Percentiles rank a stretch among this genome's conserved stretches.
phyloP scores from a whole-genome alignment of 768 basidiomycete species.

The Amanita rimosa region DNA sequence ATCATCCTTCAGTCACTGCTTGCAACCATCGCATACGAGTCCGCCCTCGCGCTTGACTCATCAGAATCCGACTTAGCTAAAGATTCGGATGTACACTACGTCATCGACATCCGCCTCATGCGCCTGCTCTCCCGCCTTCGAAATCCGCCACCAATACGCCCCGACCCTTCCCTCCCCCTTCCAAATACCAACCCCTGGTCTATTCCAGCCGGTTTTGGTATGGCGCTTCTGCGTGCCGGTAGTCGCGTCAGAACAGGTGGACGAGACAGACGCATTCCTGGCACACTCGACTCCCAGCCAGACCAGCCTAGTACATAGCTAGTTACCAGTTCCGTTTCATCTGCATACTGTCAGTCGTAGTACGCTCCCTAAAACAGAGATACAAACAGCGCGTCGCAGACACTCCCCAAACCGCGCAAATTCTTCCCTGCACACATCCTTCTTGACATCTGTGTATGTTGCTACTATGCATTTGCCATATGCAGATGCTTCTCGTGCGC shows the following conservation, averaged over 20 bases:
- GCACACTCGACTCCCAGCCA: conserved; percentile 18
- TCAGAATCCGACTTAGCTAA: conserved; percentile 25
- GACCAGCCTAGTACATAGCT: conserved; percentile 7
- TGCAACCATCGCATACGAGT: conserved; percentile 59
- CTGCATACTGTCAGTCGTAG: conserved; percentile 11
- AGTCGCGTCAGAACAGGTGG: conserved; percentile 25
- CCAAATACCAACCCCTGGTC: conserved; percentile 51
- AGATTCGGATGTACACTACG: conserved; percentile 24
- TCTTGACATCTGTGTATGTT: conserved; percentile 73
- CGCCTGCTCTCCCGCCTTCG: conserved; percentile 47
- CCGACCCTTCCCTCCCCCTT: conserved; percentile 35
- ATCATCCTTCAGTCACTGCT: conserved; percentile 56
- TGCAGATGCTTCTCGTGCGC: conserved; percentile 54
- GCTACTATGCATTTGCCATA: conserved; percentile 88
- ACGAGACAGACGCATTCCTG: conserved; percentile 18
- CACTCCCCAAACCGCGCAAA: conserved; percentile 80
- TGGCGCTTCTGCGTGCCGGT: conserved; percentile 38
- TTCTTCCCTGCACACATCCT: conserved; percentile 77
- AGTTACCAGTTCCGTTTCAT: conserved; percentile 23
- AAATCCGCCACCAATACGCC: conserved; percentile 32
- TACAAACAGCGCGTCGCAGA: conserved; percentile 62
- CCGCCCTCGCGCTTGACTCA: conserved; percentile 29
- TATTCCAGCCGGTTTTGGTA: conserved; percentile 35
- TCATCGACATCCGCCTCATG: conserved; percentile 53
- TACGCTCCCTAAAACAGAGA: background rate